Evolutionary conservation across 2,329 filamentous ascomycete genomes (phyloP).

Genomic region (Fusarium udum): DNA sequence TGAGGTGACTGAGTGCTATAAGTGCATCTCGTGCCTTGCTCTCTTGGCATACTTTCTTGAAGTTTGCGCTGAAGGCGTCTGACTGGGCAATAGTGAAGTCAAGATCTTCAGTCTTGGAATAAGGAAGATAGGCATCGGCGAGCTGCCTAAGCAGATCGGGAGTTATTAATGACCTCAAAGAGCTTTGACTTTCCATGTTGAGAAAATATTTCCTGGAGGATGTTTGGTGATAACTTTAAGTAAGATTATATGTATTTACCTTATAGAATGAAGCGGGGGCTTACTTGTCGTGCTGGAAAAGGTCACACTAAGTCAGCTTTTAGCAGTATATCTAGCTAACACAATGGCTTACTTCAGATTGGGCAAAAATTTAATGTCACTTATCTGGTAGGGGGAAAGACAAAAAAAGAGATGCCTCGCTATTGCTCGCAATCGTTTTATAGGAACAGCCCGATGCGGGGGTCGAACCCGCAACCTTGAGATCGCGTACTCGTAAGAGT

Average conservation of each 20-base stretch:
- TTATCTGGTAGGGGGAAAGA: fast-evolving
- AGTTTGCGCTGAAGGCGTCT: background rate
- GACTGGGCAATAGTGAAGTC: background rate
- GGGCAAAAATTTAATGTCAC: fast-evolving
- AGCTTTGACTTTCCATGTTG: background rate
- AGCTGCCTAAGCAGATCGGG: background rate
- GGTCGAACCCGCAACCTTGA: slow-evolving; percentile 67
- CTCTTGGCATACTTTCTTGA: background rate
- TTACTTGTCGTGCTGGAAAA: background rate
- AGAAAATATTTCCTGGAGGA: fast-evolving
- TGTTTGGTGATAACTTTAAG: background rate
- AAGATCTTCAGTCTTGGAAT: background rate
- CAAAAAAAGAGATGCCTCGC: slow-evolving; percentile 50
- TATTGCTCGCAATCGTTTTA: slow-evolving; percentile 63
- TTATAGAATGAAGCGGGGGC: background rate
- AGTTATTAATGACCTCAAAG: background rate
- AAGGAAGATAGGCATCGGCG: background rate
- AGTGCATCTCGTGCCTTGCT: background rate
- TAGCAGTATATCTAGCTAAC: fast-evolving
- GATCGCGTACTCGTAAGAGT: slow-evolving; percentile 64
- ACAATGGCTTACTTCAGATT: fast-evolving
- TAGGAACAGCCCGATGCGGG: slow-evolving; percentile 51
- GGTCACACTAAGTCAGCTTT: background rate
- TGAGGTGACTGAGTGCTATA: background rate
- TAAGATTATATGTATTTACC: fast-evolving